Base-by-base conservation (phyloP, 108 stramenopile species). In the Epithemia pelagica region DNA sequence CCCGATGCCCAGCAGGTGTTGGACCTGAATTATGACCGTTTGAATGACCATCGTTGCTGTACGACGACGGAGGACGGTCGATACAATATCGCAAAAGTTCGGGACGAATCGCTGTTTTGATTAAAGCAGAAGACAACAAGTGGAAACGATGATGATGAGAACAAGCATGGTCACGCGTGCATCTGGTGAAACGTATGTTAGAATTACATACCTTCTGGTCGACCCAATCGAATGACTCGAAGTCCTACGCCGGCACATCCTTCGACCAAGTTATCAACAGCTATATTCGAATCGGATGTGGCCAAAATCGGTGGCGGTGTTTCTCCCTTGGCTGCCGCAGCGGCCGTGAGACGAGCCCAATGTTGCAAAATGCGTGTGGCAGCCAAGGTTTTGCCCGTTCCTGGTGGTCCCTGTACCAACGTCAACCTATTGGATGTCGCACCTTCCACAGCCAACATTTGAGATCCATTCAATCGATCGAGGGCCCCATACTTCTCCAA, bases 221-320 rank as follows among this genome's bases (percentile, higher is more conserved):
- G 80, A 19, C 98, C 98, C 51, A 99, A 69, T 23, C 98, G 89
- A 25, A 99, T 86, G 27, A 92, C 96, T 1, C 77, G 78, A 53
- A 97, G 72, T 53, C 96, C 90, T 31, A 85, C 92, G 58, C 83
- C 87, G 15, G 88, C 91, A 67, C 91, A 94, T 32, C 98, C 96
- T 74, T 97, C 96, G 27, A 97, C 89, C 33, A 99, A 70, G 71
- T 99, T 96, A 69, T 99, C 98, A 2, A 97, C 98, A 21, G 98
- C 98, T 66, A 96, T 96, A 73, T 99, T 97, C 28, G 95, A 96
- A 83, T 96, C 95, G 2, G 86, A 88, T 8, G 91, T 92, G 21
- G 91, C 91, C 59, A 96, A 72, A 28, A 96, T 91, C 18, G 94
- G 94, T 27, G 71, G 59, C 10, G 86, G 87, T 28, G 46, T 66